Conservation (phyloP, 2,329 filamentous ascomycete genomes). For the Arthrobotrys pseudoclavata region DNA sequence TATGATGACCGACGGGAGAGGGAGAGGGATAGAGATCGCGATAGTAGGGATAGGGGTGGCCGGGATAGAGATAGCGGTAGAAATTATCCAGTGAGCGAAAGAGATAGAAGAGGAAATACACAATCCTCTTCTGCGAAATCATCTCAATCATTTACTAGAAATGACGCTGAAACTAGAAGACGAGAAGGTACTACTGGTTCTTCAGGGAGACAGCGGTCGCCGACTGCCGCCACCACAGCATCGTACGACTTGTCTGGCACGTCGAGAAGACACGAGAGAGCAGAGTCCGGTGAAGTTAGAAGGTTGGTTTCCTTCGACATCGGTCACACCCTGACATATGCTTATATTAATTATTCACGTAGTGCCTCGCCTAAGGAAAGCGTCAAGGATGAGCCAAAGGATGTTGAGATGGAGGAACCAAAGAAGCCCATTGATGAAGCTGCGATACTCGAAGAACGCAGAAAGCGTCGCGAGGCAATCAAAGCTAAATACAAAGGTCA, state of each 20-base stretch:
- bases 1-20: constrained; percentile 59
- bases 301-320: constrained; percentile 60
- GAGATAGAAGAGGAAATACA: constrained; percentile 71
- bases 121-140: constrained; percentile 67
- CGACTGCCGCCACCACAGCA: constrained; percentile 45
- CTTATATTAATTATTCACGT: constrained; percentile 58
- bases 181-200: constrained; percentile 70
- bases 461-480: constrained; percentile 85
- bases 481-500: constrained; percentile 82
- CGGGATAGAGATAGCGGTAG: constrained; percentile 68
- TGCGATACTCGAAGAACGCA: constrained; percentile 84
- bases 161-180: constrained; percentile 78
- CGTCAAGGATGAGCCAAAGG: constrained; percentile 61
- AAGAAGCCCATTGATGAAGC: constrained; percentile 81
- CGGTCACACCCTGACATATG: constrained; percentile 28
- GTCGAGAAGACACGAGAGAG: constrained; percentile 38
- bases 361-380: constrained; percentile 59
- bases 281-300: constrained; percentile 38
- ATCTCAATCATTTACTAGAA: constrained; percentile 71
- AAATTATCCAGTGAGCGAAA: constrained; percentile 76
- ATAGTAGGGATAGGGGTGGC: constrained; percentile 66
- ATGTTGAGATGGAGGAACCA: constrained; percentile 67
- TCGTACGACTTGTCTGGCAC: constrained; percentile 38
- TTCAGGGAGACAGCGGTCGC: constrained; percentile 66
- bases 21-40: constrained; percentile 58